Evolutionary conservation across 2,329 filamentous ascomycete species (phyloP), one percentile per base, ranked within the genome.

Genomic region (Paraphaeosphaeria sporulosa): DNA sequence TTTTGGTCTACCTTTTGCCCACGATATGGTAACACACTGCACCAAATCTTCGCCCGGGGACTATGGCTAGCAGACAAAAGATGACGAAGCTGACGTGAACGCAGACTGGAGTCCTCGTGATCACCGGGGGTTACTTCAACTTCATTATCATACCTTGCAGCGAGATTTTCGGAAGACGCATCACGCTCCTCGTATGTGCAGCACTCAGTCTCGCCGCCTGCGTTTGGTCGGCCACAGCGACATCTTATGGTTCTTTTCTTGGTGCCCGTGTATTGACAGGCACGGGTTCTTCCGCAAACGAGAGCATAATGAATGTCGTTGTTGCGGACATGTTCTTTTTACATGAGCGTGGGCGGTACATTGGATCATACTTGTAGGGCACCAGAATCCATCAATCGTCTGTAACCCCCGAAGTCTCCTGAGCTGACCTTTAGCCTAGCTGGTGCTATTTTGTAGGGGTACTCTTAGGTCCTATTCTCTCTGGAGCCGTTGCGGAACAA

Each of bases 311-410:
- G 32, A 71, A 81, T 0, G 77, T 81, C 61, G 76, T 81, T 57
- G 78, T 82, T 55, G 76, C 78, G 0, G 80, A 82, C 58, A 76
- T 82, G 40, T 79, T 81, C 60, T 81, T 80, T 57, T 64, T 81
- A 13, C 79, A 81, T 50, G 79, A 81, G 59, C 70, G 79, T n/a
- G 77, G 77, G 10, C 30, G 30, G 10, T 32, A 49, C 75, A 2
- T 79, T 71, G 71, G 77, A 71, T 13, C 76, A 73, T 19, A 65
- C 78, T 0, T 79, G 78, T 56, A 77, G 78, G 71, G 76, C 30
- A 32, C 10, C 8, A 32, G 4, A 32, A 12, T 9, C 30, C 30
- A 32, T 32, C 30, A 32, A 2, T 32, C 10, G 30, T 8, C 2
- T 2, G 10, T 32, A 8, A 32, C 6, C 10, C 30, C 30, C 30